These are phyloP conservation scores for Meira nashicola DNA, from an alignment of 1,284 basidiomycete genomes.

Conservation along the genomic window DNA sequence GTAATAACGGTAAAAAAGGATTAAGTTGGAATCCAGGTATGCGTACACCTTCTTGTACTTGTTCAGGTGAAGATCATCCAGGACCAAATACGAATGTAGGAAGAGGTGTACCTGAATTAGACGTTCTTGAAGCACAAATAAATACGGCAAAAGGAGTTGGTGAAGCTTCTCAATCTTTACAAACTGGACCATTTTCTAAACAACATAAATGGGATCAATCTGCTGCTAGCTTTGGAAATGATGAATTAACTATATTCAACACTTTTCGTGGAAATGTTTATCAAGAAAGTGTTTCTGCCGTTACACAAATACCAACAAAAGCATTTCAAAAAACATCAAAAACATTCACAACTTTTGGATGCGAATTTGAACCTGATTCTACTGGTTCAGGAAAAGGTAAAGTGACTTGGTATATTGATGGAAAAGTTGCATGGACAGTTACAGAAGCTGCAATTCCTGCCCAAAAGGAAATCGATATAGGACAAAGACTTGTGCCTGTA, in stretches of 20 bases:
- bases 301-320: constrained; percentile 31
- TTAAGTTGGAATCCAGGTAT: constrained; percentile 37
- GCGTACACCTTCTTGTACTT: constrained; percentile 45
- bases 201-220: constrained; percentile 41
- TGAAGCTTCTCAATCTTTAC: constrained; percentile 69
- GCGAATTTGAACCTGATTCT: constrained; percentile 58
- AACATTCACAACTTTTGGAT: constrained; percentile 34
- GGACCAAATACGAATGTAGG: constrained; percentile 75
- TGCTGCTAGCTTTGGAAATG: constrained; percentile 34
- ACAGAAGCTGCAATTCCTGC: constrained; percentile 66
- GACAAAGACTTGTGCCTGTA: constrained; percentile 67
- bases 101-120: constrained; percentile 65
- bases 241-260: constrained; percentile 63
- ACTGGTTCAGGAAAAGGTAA: constrained; percentile 54
- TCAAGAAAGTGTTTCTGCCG: constrained; percentile 62
- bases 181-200: constrained; percentile 64
- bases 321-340: constrained; percentile 34
- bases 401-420: constrained; percentile 61
- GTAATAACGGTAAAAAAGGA: constrained; percentile 3
- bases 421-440: constrained; percentile 55
- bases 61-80: constrained; percentile 60
- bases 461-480: constrained; percentile 64
- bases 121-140: constrained; percentile 64
- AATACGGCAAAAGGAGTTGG: constrained; percentile 20
- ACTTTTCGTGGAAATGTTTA: constrained; percentile 68